Evolutionary conservation across 495 filamentous ascomycete genomes (phyloP).

Genomic region (Parathielavia appendiculata): DNA sequence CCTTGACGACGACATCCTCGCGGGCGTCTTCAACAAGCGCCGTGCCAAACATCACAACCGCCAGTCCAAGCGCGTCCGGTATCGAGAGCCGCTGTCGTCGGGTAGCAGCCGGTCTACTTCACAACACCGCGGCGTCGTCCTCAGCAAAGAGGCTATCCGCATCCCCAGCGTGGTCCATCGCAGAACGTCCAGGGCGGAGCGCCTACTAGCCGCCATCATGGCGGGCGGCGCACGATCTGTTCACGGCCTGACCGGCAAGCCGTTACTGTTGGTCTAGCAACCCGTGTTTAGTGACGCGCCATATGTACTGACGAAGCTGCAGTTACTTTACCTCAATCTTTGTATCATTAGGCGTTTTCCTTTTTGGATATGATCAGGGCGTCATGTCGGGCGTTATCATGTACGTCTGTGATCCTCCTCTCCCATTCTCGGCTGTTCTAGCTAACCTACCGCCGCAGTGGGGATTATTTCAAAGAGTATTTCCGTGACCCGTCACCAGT

Average conservation of each 20-base stretch:
- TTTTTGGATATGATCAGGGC: conserved; percentile 98
- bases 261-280: conserved; percentile 66
- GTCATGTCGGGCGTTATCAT: conserved; percentile 99
- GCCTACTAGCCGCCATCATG: conserved; percentile 76
- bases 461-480: conserved; percentile 80
- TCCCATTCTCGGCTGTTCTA: conserved; percentile 12
- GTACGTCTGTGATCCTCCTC: conserved; percentile 48
- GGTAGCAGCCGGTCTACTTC: conserved; percentile 21
- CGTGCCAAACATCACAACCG: conserved; percentile 31
- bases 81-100: conserved; percentile 33
- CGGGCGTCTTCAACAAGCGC: conserved; percentile 43
- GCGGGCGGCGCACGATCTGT: conserved; percentile 65
- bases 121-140: conserved; percentile 40
- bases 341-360: conserved; percentile 93
- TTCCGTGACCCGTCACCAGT: conserved; percentile 81
- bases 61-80: conserved; percentile 42
- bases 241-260: conserved; percentile 92
- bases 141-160: conserved; percentile 75
- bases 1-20: conserved; percentile 50
- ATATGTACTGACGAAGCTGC: conserved; percentile 9
- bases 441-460: conserved; percentile 52
- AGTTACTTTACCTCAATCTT: conserved; percentile 98
- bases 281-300: not conserved
- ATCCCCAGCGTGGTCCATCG: conserved; percentile 67
- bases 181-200: conserved; percentile 58